Evolutionary conservation across 768 basidiomycete genomes (phyloP).

Genomic region (Amanita jacksonii): DNA sequence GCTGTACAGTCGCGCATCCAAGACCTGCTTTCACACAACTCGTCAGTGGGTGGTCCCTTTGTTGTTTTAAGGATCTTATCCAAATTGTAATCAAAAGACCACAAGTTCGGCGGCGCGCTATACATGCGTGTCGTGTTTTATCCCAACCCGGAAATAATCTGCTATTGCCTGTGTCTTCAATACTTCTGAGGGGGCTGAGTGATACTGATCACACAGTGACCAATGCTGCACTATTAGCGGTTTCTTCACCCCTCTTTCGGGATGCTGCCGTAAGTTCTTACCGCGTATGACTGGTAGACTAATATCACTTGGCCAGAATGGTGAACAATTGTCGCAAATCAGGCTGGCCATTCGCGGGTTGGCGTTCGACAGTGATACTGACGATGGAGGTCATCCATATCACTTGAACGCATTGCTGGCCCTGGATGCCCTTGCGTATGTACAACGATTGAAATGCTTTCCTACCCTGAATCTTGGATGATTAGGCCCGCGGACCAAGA

Average conservation of each 20-base stretch:
- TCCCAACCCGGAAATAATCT: slow-evolving; percentile 36
- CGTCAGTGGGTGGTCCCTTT: slow-evolving; percentile 47
- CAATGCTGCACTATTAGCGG: slow-evolving; percentile 33
- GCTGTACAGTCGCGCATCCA: slow-evolving; percentile 61
- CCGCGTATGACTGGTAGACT: background rate
- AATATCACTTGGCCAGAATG: background rate
- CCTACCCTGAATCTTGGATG: background rate
- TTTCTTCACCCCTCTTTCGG: background rate
- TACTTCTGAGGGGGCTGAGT: slow-evolving; percentile 29
- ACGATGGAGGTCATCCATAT: background rate
- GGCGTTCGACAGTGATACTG: background rate
- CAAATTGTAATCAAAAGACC: slow-evolving; percentile 27
- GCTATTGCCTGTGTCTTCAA: slow-evolving; percentile 30
- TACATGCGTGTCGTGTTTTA: slow-evolving; percentile 49
- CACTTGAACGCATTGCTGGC: background rate
- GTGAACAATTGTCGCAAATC: background rate
- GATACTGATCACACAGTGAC: slow-evolving; percentile 37
- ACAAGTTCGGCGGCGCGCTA: slow-evolving; percentile 50
- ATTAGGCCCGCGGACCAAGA: background rate
- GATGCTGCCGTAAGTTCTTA: background rate
- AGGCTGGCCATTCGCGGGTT: background rate
- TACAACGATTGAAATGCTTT: background rate
- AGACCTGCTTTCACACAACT: slow-evolving; percentile 59
- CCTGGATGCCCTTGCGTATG: background rate
- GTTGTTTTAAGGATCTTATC: slow-evolving; percentile 11